phyloP scores from a whole-genome alignment of 2,329 filamentous ascomycete species.

The Nectriaceae sp. region DNA sequence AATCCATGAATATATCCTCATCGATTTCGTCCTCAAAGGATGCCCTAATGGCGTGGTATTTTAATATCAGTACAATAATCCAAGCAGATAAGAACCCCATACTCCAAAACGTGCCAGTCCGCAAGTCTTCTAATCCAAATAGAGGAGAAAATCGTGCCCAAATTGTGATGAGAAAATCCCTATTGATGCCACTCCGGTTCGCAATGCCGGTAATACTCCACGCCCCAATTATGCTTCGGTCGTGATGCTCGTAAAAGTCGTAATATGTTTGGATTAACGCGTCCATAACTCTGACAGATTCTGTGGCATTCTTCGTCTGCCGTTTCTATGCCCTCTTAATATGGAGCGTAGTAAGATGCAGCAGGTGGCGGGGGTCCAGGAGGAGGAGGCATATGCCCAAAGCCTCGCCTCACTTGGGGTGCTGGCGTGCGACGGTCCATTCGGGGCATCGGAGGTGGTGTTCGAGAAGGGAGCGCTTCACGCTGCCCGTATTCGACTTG shows the following conservation, averaged over 20 bases:
- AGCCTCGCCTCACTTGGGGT: constrained; percentile 25
- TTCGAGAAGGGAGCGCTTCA: constrained; percentile 26
- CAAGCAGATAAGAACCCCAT: constrained; percentile 21
- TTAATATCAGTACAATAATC: constrained; percentile 24
- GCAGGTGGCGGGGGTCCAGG: constrained; percentile 23
- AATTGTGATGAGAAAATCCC: constrained; percentile 20
- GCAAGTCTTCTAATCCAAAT: constrained; percentile 23
- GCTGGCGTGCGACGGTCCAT: constrained; percentile 28
- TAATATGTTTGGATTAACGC: constrained; percentile 20
- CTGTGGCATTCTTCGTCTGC: constrained; percentile 9
- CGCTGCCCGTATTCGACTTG: constrained; percentile 28
- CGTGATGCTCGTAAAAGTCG: constrained; percentile 31
- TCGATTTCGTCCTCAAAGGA: not conserved
- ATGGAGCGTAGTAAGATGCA: constrained; percentile 21
- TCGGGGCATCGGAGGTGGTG: constrained; percentile 27
- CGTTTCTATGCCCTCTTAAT: constrained; percentile 14
- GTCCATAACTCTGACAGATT: constrained; percentile 13
- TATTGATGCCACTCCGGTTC: constrained; percentile 24
- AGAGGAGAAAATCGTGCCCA: constrained; percentile 22
- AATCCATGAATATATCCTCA: not conserved
- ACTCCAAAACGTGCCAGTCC: constrained; percentile 26
- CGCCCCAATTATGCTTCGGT: constrained; percentile 28
- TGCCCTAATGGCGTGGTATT: constrained; percentile 25
- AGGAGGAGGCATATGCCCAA: constrained; percentile 2
- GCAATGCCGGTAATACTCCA: constrained; percentile 28